Evolutionary conservation across 108 stramenopile genomes (phyloP), one percentile per base, ranked within the genome.

Genomic region (Fragilaria radians): DNA sequence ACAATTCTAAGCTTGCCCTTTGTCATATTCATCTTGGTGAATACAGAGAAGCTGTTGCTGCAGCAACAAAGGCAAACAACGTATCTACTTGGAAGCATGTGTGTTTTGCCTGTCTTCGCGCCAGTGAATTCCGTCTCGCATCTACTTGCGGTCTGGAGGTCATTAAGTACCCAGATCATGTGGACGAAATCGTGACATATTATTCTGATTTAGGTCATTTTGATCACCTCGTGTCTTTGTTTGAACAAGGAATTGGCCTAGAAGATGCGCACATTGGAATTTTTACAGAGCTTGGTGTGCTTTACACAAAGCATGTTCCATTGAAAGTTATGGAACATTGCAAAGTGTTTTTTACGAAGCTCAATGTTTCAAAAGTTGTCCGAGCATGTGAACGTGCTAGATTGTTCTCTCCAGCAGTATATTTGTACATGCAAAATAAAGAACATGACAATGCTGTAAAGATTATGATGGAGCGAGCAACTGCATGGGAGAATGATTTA

Each of bases 51-150:
- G 99, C 99, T 34, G 99, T 99, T 62, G 92, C 96, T 36, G 97
- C 99, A 1, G 99, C 99, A 4, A 82, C 78, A 23, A 95, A 96
- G 81, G 99, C 99, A 46, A 99, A 99, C 83, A 93, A 89, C 63
- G 93, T 98, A 32, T 92, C 95, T 26, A 98, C 99, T 46, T 99
- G 98, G 99, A 98, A 99, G 86, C 88, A 90, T 66, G 98, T 98
- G 14, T 93, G 93, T 68, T 88, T 85, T 56, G 97, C 96, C 19
- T 99, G 99, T 78, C 78, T 99, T 19, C 78, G 82, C 33, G 98
- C 95, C 0, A 76, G 81, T 28, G 99, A 99, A 82, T 98, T 96
- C 92, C 73, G 96, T 26, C 89, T 99, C 66, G 97, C 97, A 28
- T 80, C 92, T 36, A 87, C 84, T 53, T 97, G 95, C 65, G 99